These are phyloP conservation scores for Pyrenochaeta sp. DNA, from an alignment of 2,329 filamentous ascomycete species.

Conservation along the genomic window DNA sequence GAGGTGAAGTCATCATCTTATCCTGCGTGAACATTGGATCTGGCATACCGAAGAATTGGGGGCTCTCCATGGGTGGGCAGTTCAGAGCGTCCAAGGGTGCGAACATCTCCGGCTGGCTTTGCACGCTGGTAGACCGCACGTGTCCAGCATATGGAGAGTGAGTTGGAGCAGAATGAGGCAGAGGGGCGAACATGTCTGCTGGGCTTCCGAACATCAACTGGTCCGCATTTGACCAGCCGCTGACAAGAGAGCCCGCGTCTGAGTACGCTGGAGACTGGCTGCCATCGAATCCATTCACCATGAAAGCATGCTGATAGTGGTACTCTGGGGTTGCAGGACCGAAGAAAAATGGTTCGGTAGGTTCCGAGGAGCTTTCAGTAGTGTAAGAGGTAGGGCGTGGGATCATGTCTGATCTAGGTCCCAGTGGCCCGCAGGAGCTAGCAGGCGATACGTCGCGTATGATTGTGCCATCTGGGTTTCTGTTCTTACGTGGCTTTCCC, in stretches of 20 bases:
- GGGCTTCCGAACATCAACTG: slow-evolving; percentile 40
- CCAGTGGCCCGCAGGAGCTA: slow-evolving; percentile 40
- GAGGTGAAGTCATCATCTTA: slow-evolving; percentile 33
- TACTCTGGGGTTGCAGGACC: too few relatives aligned
- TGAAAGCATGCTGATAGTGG: too few relatives aligned
- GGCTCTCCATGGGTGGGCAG: slow-evolving; percentile 33
- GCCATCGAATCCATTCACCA: too few relatives aligned
- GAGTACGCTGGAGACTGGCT: too few relatives aligned
- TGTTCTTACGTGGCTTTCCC: slow-evolving; percentile 49
- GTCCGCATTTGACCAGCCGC: slow-evolving; percentile 44
- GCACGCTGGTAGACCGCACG: slow-evolving; percentile 37
- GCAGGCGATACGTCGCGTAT: slow-evolving; percentile 45
- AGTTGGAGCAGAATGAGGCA: slow-evolving; percentile 33
- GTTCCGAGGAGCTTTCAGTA: slow-evolving; percentile 47
- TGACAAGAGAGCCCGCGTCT: slow-evolving; percentile 39
- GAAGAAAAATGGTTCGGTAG: too few relatives aligned
- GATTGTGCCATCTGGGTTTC: slow-evolving; percentile 46
- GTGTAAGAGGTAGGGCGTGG: slow-evolving; percentile 40
- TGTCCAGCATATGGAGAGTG: slow-evolving; percentile 33
- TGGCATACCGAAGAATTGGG: slow-evolving; percentile 34
- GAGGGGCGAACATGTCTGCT: slow-evolving; percentile 35
- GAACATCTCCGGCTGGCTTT: slow-evolving; percentile 45
- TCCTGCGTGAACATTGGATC: slow-evolving; percentile 31
- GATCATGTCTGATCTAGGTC: slow-evolving; percentile 40
- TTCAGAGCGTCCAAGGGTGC: slow-evolving; percentile 32